Base-by-base conservation (phyloP, 2,329 filamentous ascomycete species). In the Parastagonospora nodorum region DNA sequence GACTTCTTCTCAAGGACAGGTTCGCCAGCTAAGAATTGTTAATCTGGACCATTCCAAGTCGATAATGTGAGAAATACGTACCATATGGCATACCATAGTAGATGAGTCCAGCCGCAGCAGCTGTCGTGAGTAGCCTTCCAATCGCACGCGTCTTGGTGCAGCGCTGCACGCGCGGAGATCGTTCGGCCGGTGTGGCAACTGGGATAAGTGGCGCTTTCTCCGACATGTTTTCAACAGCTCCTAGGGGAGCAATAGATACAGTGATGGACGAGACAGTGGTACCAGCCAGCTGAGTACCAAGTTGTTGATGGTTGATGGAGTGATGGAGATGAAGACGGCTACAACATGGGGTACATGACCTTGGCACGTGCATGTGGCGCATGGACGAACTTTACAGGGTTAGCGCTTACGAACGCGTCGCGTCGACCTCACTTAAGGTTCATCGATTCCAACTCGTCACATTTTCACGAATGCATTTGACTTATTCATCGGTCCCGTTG, bases 281-380 rank as follows among this genome's bases (percentile, higher is more conserved):
- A 55, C 51, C 61, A 66, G 63, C 61, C 63, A 60, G 60, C 60
- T 63, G 63, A 57, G 47, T 60, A 63, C 41, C 51, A n/a, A 32
- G 45, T 41, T 38, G 40, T 39, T 6, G 19, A 42, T 51, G 50
- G 46, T 53, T 53, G 48, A 38, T 42, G 33, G 43, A 41, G 44
- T 53, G 48, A 52, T 51, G 45, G 40, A 50, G 44, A 42, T 44
- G 48, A 54, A 45, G 57, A 55, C 49, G 56, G 56, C 46, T 52
- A 56, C 58, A 55, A 60, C 56, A 45, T 43, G 63, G 61, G 61
- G 60, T 63, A 52, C 61, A 57, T 51, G 45, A 15, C 14, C 38
- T 48, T 48, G 37, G 29, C 45, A 29, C 19, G 38, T 24, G 19
- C 19, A 5, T 24, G 19, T 24, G 19, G 19, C 19, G 19, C 19